Evolutionary conservation across 768 basidiomycete species (phyloP).

Genomic region (Melanogaster broomeanus): DNA sequence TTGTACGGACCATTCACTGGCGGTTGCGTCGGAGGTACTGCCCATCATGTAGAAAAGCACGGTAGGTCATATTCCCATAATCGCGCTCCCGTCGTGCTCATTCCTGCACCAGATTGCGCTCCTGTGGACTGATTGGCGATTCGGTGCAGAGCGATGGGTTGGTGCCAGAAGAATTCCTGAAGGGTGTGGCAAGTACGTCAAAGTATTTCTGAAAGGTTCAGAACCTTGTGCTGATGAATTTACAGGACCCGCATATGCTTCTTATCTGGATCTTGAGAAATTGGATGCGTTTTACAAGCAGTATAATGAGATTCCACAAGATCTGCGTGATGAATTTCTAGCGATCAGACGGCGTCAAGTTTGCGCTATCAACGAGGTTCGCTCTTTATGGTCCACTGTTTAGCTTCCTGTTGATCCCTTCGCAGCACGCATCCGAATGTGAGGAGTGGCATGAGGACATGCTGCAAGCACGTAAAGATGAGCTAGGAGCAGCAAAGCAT

Average conservation of each 20-base stretch:
- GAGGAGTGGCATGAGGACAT: neutral
- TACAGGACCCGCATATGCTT: neutral
- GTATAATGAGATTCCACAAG: conserved; percentile 1
- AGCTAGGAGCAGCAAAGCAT: neutral
- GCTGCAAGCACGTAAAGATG: neutral
- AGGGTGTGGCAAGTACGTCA: neutral
- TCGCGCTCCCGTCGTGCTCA: neutral
- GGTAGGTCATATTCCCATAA: neutral
- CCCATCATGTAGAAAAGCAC: neutral
- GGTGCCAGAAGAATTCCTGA: neutral
- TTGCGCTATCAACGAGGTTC: neutral
- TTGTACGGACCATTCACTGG: conserved; percentile 4
- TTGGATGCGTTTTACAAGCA: conserved; percentile 8
- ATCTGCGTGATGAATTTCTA: neutral
- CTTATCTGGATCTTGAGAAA: conserved; percentile 11
- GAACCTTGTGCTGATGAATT: neutral
- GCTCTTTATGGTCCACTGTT: neutral
- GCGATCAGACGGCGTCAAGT: neutral
- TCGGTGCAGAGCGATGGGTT: neutral
- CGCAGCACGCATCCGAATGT: neutral
- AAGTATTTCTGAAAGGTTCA: neutral
- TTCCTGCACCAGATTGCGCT: neutral
- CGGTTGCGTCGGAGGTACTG: conserved; percentile 13
- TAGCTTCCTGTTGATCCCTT: neutral
- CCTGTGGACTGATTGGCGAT: neutral